Conservation (phyloP, 768 basidiomycete species). For the Macrocybe gigantea region DNA sequence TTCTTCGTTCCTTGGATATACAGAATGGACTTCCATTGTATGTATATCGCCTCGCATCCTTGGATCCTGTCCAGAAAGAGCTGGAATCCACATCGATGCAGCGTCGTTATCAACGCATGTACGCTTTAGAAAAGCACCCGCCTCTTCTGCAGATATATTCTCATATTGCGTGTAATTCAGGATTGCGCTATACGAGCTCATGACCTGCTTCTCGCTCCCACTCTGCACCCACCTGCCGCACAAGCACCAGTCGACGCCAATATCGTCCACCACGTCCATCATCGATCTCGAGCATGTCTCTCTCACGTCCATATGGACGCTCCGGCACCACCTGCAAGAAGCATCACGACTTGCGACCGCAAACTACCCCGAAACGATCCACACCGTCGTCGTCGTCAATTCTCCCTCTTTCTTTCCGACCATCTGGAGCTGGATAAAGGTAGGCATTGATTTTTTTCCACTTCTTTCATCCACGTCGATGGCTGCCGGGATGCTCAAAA, state of each 20-base stretch:
- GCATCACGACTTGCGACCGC: slow-evolving; percentile 70
- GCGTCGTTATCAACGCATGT: slow-evolving; percentile 69
- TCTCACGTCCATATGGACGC: slow-evolving; percentile 59
- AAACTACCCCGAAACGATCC: slow-evolving; percentile 77
- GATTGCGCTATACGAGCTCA: slow-evolving; percentile 58
- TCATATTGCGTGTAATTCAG: slow-evolving; percentile 24
- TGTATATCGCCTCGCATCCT: slow-evolving; percentile 67
- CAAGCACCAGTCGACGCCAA: slow-evolving; percentile 39
- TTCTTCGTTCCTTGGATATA: neutral
- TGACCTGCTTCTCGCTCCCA: slow-evolving; percentile 59
- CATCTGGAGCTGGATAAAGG: slow-evolving; percentile 83
- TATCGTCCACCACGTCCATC: slow-evolving; percentile 60
- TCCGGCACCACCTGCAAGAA: slow-evolving; percentile 69
- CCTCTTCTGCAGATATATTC: neutral
- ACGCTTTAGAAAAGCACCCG: slow-evolving; percentile 13
- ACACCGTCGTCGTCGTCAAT: slow-evolving; percentile 66
- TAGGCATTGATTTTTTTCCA: slow-evolving; percentile 14
- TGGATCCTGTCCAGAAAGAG: slow-evolving; percentile 55
- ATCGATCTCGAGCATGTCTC: slow-evolving; percentile 67
- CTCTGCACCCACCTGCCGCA: slow-evolving; percentile 61
- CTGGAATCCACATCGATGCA: slow-evolving; percentile 46
- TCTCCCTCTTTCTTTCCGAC: slow-evolving; percentile 80
- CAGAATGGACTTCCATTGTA: slow-evolving; percentile 69
- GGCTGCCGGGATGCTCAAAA: neutral
- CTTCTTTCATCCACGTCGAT: neutral